These are phyloP conservation scores for Domatiomyces globalis DNA, from an alignment of 2,329 filamentous ascomycete species.

Conservation along the genomic window DNA sequence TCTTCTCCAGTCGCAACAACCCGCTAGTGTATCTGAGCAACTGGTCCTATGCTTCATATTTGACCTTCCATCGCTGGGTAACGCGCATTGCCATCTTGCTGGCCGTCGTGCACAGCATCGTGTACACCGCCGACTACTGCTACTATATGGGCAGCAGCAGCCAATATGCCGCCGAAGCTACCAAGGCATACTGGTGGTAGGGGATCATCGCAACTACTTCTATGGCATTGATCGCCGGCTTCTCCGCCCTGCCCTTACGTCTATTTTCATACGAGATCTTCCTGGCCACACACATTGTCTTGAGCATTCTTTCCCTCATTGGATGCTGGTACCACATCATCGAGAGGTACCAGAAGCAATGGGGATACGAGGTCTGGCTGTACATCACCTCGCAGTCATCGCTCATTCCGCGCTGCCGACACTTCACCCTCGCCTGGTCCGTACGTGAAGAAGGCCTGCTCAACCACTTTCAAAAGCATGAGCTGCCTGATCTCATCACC, in stretches of 20 bases:
- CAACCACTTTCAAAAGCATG: too few species aligned
- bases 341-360: conserved; percentile 28
- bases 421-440: conserved; percentile 7
- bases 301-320: conserved; percentile 21
- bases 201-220: conserved; percentile 25
- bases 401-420: too few species aligned
- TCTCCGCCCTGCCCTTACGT: conserved; percentile 21
- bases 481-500: conserved; percentile 2
- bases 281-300: conserved; percentile 22
- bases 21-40: conserved; percentile 13
- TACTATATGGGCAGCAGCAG: conserved; percentile 1
- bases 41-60: conserved; percentile 21
- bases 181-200: conserved; percentile 20
- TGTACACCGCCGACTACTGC: conserved; percentile 6
- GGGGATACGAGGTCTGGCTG: conserved; percentile 37
- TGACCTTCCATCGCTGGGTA: conserved; percentile 10
- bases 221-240: conserved; percentile 19
- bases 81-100: conserved; percentile 7
- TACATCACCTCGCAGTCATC: conserved; percentile 29
- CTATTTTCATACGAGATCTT: conserved; percentile 23
- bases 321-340: conserved; percentile 26
- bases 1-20: conserved; percentile 11
- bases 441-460: conserved; percentile 4
- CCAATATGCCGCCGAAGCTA: conserved; percentile 4
- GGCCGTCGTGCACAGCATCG: conserved; percentile 11